phyloP scores from a whole-genome alignment of 352 stramenopile species.

The Globisporangium mamillatum region DNA sequence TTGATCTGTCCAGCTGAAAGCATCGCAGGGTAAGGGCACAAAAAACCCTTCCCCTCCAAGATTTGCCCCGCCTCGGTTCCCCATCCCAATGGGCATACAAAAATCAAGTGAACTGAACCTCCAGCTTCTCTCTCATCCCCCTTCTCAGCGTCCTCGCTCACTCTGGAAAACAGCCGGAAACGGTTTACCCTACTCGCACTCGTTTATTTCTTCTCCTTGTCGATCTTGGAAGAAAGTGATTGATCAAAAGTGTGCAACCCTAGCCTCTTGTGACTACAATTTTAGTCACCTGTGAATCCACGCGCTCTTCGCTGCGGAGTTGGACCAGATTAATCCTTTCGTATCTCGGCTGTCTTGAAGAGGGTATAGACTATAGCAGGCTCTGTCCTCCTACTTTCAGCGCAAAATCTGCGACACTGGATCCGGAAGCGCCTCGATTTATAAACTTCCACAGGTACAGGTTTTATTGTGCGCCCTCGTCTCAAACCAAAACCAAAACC shows the following conservation, averaged over 20 bases:
- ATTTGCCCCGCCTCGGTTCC: too few species aligned
- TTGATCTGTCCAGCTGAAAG: not conserved
- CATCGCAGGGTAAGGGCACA: not conserved
- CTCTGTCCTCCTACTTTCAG: rapidly evolving
- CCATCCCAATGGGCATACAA: not conserved
- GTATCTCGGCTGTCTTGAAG: not conserved
- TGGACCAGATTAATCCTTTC: not conserved
- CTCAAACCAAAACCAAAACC: slow-evolving; percentile 1
- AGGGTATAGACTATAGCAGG: not conserved
- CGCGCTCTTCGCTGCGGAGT: not conserved
- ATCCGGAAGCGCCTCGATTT: not conserved
- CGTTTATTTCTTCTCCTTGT: not conserved
- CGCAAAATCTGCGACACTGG: not conserved
- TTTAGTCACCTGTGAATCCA: slow-evolving; percentile 2
- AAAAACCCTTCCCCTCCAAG: too few species aligned
- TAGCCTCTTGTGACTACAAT: not conserved
- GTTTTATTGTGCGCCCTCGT: slow-evolving; percentile 2
- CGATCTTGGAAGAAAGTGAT: too few species aligned
- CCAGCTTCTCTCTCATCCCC: not conserved
- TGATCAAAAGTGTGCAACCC: not conserved
- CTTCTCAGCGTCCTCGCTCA: not conserved
- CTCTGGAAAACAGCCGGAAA: not conserved
- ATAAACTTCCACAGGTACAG: not conserved
- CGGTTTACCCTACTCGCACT: not conserved
- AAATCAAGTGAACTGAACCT: not conserved